phyloP scores from a whole-genome alignment of 495 filamentous ascomycete species.

The Choiromyces venosus region DNA sequence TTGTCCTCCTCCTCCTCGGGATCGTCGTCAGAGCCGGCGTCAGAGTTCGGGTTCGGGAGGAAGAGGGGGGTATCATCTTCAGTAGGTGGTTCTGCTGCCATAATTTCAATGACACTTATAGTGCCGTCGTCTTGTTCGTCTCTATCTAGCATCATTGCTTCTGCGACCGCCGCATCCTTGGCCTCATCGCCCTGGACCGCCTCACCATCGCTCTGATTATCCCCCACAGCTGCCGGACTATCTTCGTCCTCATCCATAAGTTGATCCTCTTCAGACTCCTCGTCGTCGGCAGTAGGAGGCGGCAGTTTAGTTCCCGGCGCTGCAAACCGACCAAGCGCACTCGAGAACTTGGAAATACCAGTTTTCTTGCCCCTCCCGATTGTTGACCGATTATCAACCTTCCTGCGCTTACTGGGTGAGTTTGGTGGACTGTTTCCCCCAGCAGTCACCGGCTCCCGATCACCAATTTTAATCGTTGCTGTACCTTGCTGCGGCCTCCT shows the following conservation, averaged over 20 bases:
- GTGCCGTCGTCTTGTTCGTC: conserved; percentile 6
- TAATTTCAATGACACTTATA: neutral
- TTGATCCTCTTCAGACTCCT: conserved; percentile 42
- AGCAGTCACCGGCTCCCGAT: conserved; percentile 59
- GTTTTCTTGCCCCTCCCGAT: conserved; percentile 19
- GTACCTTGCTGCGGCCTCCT: conserved; percentile 61
- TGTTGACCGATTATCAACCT: conserved; percentile 1
- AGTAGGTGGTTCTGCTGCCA: conserved; percentile 1
- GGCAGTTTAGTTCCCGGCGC: conserved; percentile 58
- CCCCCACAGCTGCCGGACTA: neutral
- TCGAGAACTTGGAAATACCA: conserved; percentile 38
- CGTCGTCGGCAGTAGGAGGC: conserved; percentile 39
- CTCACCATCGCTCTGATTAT: conserved; percentile 30
- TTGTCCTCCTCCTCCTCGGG: conserved; percentile 34
- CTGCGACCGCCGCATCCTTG: conserved; percentile 17
- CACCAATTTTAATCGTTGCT: conserved; percentile 85
- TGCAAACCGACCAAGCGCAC: conserved; percentile 66
- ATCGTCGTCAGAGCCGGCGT: conserved; percentile 26
- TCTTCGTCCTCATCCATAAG: conserved; percentile 25
- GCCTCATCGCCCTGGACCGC: conserved; percentile 12
- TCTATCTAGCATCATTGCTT: conserved; percentile 16
- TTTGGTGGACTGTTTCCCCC: conserved; percentile 12
- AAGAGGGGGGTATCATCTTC: conserved; percentile 15
- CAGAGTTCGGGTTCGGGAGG: conserved; percentile 22
- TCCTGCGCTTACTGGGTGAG: conserved; percentile 37